Conservation (phyloP, 2,329 filamentous ascomycete species). For the Aspergillus fijiensis region DNA sequence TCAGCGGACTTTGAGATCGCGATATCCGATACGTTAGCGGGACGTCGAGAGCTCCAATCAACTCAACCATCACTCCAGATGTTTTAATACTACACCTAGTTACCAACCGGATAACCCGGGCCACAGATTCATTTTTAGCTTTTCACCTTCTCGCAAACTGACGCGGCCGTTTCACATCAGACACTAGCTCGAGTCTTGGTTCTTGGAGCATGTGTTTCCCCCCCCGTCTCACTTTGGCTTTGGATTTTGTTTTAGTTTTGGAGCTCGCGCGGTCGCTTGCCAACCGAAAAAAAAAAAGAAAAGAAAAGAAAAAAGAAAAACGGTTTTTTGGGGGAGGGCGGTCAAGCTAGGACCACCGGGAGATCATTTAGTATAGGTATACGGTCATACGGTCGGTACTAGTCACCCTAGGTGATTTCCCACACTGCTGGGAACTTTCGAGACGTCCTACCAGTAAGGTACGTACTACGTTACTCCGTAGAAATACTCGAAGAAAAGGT, state of each 20-base stretch:
- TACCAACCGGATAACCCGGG: not conserved
- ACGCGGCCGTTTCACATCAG: constrained; percentile 19
- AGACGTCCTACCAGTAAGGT: too few relatives aligned
- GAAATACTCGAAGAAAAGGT: too few relatives aligned
- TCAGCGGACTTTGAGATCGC: too few relatives aligned
- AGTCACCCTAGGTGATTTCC: not conserved
- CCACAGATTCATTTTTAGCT: not conserved
- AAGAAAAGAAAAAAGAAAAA: not conserved
- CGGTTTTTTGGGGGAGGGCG: constrained; percentile 2
- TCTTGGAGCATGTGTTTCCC: too few relatives aligned
- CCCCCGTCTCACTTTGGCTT: too few relatives aligned
- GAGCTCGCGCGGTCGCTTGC: constrained; percentile 4
- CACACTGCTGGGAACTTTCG: too few relatives aligned
- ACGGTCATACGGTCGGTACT: not conserved
- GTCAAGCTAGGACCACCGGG: constrained; percentile 13
- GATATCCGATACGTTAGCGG: too few relatives aligned
- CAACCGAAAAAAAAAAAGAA: not conserved
- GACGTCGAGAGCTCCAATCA: too few relatives aligned
- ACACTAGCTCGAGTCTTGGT: constrained; percentile 11
- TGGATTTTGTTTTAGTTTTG: too few relatives aligned
- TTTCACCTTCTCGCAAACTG: not conserved
- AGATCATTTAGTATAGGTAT: constrained; percentile 7
- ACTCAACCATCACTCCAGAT: too few relatives aligned
- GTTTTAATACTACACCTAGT: too few relatives aligned
- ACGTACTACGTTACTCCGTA: too few relatives aligned